Conservation (phyloP, 1,139 yeast species). For the Kazachstania sp. region DNA sequence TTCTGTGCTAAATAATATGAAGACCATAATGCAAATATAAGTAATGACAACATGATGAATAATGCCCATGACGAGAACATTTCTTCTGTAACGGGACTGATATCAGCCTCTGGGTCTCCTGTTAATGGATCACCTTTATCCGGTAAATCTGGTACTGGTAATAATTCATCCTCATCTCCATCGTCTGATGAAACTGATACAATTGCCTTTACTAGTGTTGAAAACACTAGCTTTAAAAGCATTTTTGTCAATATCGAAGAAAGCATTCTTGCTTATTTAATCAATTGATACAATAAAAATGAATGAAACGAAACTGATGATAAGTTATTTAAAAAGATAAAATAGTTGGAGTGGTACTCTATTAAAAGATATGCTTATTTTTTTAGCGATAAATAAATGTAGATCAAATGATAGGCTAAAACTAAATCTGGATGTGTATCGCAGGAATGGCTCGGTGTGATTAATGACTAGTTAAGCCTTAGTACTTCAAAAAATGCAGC, state of each 20-base stretch:
- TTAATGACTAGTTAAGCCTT: too few species aligned
- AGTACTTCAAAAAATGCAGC: too few species aligned
- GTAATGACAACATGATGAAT: slow-evolving; percentile 69
- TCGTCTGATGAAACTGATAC: slow-evolving; percentile 14
- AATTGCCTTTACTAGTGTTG: slow-evolving; percentile 15
- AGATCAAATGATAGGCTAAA: too few species aligned
- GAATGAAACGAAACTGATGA: too few species aligned
- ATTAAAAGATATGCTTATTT: too few species aligned
- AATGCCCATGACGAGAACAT: slow-evolving; percentile 96
- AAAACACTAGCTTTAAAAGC: slow-evolving; percentile 8
- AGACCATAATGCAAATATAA: slow-evolving; percentile 90
- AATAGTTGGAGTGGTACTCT: too few species aligned
- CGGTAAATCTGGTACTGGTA: slow-evolving; percentile 21
- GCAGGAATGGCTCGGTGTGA: too few species aligned
- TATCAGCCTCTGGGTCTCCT: slow-evolving; percentile 39
- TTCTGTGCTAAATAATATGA: slow-evolving; percentile 87
- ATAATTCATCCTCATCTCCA: slow-evolving; percentile 22
- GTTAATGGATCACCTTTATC: slow-evolving; percentile 18
- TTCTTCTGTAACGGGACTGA: slow-evolving; percentile 90
- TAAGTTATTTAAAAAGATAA: too few species aligned
- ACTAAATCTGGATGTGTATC: too few species aligned
- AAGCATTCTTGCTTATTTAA: too few species aligned
- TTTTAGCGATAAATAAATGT: too few species aligned
- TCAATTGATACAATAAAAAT: neutral
- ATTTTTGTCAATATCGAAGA: slow-evolving; percentile 7